Base-by-base conservation (phyloP, 148 eudicot genomes). In the Chenopodium suecicum region DNA sequence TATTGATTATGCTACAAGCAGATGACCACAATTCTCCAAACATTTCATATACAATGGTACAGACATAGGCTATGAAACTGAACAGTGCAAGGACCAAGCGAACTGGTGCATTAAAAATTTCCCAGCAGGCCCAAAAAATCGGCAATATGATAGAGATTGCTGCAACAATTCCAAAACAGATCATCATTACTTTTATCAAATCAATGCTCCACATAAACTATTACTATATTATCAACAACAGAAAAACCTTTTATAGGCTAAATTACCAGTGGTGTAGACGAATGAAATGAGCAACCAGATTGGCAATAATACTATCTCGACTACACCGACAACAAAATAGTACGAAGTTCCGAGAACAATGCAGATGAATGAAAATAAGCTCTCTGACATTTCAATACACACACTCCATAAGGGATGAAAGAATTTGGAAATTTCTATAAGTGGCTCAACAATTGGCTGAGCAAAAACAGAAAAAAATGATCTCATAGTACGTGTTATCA, bases 361-460 rank as follows among this genome's bases (percentile, higher is more conserved):
- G 87, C 91, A 89, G 75, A 88, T 74, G 23, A 86, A 86, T 76
- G 95, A 92, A 79, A 77, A 87, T 64, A 86, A 47, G 82, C 83
- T 85, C 81, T 78, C 91, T 11, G 78, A 79, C 41, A 89, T 74
- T 77, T 90, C 78, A 63, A 87, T 76, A 80, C 81, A 85, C 63
- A 77, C 31, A 68, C 74, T 91, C 97, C 95, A 92, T 23, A 92
- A 81, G 23, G 99, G 99, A 75, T 87, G 85, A 70, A 92, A 79
- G 72, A 89, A 69, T 69, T 86, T 79, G 83, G 86, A 75, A 23
- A 90, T 82, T 72, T 87, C 92, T 41, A 77, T 58, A 58, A 96
- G 80, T 2, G 99, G 99, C 80, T 88, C 97, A 8, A 87, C 79
- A 84, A 96, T 80, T 80, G 99, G 99, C 84, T 90, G 91, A 81